These are phyloP conservation scores for Striga hermonthica DNA, from an alignment of 305 asterid species.

Conservation along the genomic window DNA sequence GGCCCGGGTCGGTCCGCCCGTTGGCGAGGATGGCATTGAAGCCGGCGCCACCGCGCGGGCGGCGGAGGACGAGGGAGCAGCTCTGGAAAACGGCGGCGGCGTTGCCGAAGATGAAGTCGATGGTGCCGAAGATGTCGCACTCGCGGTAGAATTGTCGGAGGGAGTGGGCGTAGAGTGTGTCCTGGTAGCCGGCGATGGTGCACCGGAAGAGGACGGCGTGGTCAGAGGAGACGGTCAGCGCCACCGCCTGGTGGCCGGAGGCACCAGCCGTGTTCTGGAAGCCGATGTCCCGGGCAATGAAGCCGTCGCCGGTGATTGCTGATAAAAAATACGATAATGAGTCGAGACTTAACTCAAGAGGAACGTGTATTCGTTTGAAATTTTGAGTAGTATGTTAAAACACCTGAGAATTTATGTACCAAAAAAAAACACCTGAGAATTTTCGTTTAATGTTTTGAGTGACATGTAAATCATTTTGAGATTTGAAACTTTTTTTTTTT, in stretches of 20 bases:
- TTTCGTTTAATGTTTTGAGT: no score
- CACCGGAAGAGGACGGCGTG: constrained; percentile 46
- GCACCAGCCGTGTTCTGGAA: constrained; percentile 62
- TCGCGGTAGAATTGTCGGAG: constrained; percentile 66
- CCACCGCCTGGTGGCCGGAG: constrained; percentile 46
- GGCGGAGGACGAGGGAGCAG: constrained; percentile 41
- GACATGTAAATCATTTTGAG: no score
- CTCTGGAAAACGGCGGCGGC: constrained; percentile 62
- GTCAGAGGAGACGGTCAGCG: constrained; percentile 46
- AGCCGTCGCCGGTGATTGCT: constrained; percentile 52
- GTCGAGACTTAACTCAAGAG: not conserved
- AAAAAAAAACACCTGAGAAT: no score
- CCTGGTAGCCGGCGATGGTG: constrained; percentile 54
- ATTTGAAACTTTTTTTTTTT: no score
- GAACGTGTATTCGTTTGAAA: no score
- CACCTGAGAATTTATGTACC: no score
- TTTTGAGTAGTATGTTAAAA: no score
- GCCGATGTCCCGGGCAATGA: constrained; percentile 58
- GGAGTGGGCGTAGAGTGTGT: constrained; percentile 49
- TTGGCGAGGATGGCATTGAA: constrained; percentile 44
- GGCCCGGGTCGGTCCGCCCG: constrained; percentile 51
- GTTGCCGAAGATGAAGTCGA: constrained; percentile 56
- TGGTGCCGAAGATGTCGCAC: constrained; percentile 44
- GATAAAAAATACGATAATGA: not conserved
- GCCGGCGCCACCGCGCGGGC: constrained; percentile 36